Evolutionary conservation across 2,329 filamentous ascomycete genomes (phyloP).

Genomic region (Diaporthe vexans): DNA sequence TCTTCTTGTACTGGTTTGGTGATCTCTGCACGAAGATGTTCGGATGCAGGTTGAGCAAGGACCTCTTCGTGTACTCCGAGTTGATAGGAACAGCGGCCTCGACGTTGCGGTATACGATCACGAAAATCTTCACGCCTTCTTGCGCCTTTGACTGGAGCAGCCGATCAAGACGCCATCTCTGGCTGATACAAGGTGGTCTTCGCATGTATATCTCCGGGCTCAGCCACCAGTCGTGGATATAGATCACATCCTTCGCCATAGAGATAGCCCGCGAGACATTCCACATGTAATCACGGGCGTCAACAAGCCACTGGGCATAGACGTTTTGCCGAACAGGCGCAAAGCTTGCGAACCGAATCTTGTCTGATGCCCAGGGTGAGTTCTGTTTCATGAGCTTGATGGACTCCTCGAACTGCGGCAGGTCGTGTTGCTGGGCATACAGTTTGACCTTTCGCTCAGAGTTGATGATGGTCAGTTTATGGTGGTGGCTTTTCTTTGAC

Average conservation of each 20-base stretch:
- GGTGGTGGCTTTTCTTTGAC: slow-evolving; percentile 68
- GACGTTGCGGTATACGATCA: slow-evolving; percentile 98
- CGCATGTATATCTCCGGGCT: slow-evolving; percentile 97
- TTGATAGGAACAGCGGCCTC: slow-evolving; percentile 98
- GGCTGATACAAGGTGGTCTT: slow-evolving; percentile 92
- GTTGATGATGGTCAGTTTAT: slow-evolving; percentile 89
- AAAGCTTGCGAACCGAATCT: slow-evolving; percentile 92
- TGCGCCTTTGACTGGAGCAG: slow-evolving; percentile 93
- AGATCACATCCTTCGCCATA: slow-evolving; percentile 97
- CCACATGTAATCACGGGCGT: slow-evolving; percentile 99
- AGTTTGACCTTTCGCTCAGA: slow-evolving; percentile 93
- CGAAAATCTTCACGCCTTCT: slow-evolving; percentile 96
- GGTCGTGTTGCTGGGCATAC: slow-evolving; percentile 87
- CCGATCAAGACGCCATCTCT: slow-evolving; percentile 96
- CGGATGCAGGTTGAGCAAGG: slow-evolving; percentile 91
- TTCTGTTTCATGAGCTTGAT: slow-evolving; percentile 87
- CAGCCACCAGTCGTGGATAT: slow-evolving; percentile 99
- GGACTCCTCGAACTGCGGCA: slow-evolving; percentile 94
- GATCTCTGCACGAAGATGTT: slow-evolving; percentile 97
- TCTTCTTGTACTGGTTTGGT: slow-evolving; percentile 97
- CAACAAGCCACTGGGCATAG: slow-evolving; percentile 96
- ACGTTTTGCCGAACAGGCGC: slow-evolving; percentile 89
- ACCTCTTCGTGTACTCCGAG: slow-evolving; percentile 98
- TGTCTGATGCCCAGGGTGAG: slow-evolving; percentile 82
- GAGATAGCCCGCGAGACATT: slow-evolving; percentile 96